Percentiles rank a stretch among this genome's conserved stretches.
These are phyloP conservation scores for Incumbomyces lentus DNA, from an alignment of 2,329 filamentous ascomycete genomes.

Conservation along the genomic window DNA sequence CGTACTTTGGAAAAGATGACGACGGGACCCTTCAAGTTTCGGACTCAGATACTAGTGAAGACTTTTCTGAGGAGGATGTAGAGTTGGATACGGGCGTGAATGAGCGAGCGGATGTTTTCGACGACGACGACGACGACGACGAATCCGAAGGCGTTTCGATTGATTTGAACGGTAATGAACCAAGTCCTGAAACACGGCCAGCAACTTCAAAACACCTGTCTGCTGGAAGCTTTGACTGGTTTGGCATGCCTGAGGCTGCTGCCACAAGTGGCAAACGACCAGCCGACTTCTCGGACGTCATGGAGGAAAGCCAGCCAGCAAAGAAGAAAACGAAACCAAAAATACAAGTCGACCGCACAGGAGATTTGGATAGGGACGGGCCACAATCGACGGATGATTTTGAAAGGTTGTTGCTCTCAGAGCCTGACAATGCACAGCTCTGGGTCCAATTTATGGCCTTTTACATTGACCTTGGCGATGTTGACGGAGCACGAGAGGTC, in stretches of 20 bases:
- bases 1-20: conserved; percentile 63
- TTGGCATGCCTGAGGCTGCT: conserved; percentile 35
- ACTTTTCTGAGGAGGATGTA: neutral
- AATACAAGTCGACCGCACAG: conserved; percentile 78
- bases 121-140: conserved; percentile 30
- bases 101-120: conserved; percentile 27
- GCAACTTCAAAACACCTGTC: conserved; percentile 47
- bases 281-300: conserved; percentile 42
- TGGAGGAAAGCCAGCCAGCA: conserved; percentile 41
- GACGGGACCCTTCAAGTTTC: conserved; percentile 31
- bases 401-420: conserved; percentile 81
- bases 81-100: conserved; percentile 10
- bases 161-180: conserved; percentile 37
- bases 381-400: conserved; percentile 87
- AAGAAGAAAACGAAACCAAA: conserved; percentile 57
- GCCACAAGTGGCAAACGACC: conserved; percentile 32
- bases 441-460: conserved; percentile 99
- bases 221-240: conserved; percentile 79
- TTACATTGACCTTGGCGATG: conserved; percentile 83
- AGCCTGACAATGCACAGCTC: conserved; percentile 82
- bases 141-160: conserved; percentile 23
- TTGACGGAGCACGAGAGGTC: conserved; percentile 76
- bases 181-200: conserved; percentile 27
- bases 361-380: conserved; percentile 78
- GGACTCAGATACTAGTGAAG: conserved; percentile 13